Percentiles rank a stretch among this genome's conserved stretches.
Evolutionary conservation across 177 flowering plant genomes (phyloP).

Genomic region (Vitis hybrid): DNA sequence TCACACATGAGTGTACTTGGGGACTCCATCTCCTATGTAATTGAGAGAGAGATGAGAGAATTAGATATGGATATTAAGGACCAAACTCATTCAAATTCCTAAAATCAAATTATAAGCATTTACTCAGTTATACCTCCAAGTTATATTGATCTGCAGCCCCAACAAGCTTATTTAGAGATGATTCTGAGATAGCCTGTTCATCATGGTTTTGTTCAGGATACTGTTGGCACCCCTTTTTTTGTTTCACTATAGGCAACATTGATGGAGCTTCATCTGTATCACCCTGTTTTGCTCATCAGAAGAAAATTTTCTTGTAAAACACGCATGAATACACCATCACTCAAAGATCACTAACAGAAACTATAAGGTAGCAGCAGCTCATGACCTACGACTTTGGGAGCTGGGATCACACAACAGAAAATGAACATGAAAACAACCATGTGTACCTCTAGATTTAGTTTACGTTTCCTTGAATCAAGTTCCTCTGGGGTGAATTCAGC

Average conservation of each 20-base stretch:
- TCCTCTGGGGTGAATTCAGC: conserved; percentile 79
- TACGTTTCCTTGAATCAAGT: conserved; percentile 56
- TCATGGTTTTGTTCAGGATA: conserved; percentile 33
- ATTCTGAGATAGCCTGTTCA: conserved; percentile 59
- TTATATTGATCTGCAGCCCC: conserved; percentile 66
- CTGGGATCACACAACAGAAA: not conserved
- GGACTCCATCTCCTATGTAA: conserved; percentile 69
- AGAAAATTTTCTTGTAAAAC: not conserved
- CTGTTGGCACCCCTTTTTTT: conserved; percentile 39
- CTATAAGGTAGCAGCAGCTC: not conserved
- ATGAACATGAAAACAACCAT: not conserved
- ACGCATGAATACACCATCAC: no score
- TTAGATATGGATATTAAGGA: not conserved
- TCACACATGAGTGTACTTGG: conserved; percentile 57
- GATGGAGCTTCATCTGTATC: conserved; percentile 28
- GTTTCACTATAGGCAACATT: conserved; percentile 29
- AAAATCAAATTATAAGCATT: not conserved
- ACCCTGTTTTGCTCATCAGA: conserved; percentile 26
- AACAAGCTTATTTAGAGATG: conserved; percentile 62
- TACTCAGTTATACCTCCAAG: conserved; percentile 46
- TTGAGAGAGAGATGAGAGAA: not conserved
- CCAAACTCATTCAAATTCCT: no score
- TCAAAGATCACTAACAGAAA: not conserved
- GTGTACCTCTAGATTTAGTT: conserved; percentile 47
- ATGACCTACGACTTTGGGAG: not conserved